Base-by-base conservation (phyloP, 179 eudicot species). In the Carnegiea gigantea region DNA sequence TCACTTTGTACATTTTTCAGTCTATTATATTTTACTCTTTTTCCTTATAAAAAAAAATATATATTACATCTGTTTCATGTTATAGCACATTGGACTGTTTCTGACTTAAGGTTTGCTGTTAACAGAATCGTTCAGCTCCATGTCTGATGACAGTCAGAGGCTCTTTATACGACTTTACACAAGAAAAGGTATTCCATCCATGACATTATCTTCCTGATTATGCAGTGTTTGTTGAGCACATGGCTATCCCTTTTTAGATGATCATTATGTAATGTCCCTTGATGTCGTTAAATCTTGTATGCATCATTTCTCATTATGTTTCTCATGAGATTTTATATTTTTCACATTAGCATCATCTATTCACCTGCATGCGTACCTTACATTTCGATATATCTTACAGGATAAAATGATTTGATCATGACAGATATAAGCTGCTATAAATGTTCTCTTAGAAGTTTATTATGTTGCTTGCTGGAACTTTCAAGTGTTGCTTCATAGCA, bases 61-160 rank as follows among this genome's bases (percentile, higher is more conserved):
- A 20, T 71, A 44, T 68, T 46, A 57, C 59, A 18, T 67, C 70
- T 17, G 23, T 75, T 43, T 21, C 44, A n/a, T 67, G 20, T 75
- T 40, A 15, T 64, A 33, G 74, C 20, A 36, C 40, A 11, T 28
- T 75, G 33, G 60, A 59, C 68, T 53, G 71, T 74, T 75, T 53
- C 15, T 70, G 53, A 33, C 13, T 64, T 65, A 20, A 84, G 70
- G 26, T 65, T 87, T 77, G 54, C 67, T 78, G 49, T 73, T 77
- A 60, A 43, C 94, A 95, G 98, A 93, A 83, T 84, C 86, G 46
- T 95, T 92, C 84, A 12, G 57, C 70, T 87, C 91, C 12, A 90
- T 93, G 86, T 89, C 98, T 79, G 92, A 93, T 92, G 98, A 95
- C 86, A 86, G 93, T 83, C 95, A 90, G 86, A 88, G 97, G 86